Evolutionary conservation across 1,284 basidiomycete species (phyloP), one percentile per base, ranked within the genome.

Genomic region (Moesziomyces sp.): DNA sequence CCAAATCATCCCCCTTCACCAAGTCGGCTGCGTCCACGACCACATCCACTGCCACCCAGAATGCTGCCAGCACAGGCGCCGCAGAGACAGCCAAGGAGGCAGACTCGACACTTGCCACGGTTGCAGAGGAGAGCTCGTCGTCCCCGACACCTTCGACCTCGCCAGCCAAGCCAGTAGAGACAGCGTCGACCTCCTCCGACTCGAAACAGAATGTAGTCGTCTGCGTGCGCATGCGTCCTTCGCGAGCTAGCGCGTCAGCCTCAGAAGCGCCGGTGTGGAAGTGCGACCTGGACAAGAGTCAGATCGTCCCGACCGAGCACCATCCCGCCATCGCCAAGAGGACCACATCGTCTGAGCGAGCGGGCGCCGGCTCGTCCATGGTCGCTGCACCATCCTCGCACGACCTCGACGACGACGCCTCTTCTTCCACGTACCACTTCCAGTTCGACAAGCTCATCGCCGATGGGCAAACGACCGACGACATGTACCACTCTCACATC

Each of bases 401-500:
- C 21, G 64, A 74, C 13, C 30, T 71, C 50, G 63, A 60, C n/a
- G 34, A 42, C 14, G 64, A 69, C 13, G 71, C 72, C 3, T 44
- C 38, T 16, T 38, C 48, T 9, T 65, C 68, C 2, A 77, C 81
- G 16, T 84, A 84, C 57, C 63, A 77, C 42, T 84, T 84, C 50
- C 60, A 71, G 26, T 84, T 80, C 58, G 82, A 84, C 66, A 73
- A 74, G 19, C 68, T 84, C 55, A 58, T 80, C 21, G 46, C 58
- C 0, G 65, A 60, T 3, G 38, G 56, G 4, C 72, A 75, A 42
- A 54, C 60, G 19, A 79, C 81, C 0, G 71, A 72, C 13, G 62
- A 62, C 30, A 74, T 83, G 59, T 89, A 88, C 72, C 76, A 83
- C n/a, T 63, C 72, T 8, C 85, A 87, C 74, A 86, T 89, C 45